Base-by-base conservation (phyloP, 2,329 filamentous ascomycete species). In the Phoma sp. region DNA sequence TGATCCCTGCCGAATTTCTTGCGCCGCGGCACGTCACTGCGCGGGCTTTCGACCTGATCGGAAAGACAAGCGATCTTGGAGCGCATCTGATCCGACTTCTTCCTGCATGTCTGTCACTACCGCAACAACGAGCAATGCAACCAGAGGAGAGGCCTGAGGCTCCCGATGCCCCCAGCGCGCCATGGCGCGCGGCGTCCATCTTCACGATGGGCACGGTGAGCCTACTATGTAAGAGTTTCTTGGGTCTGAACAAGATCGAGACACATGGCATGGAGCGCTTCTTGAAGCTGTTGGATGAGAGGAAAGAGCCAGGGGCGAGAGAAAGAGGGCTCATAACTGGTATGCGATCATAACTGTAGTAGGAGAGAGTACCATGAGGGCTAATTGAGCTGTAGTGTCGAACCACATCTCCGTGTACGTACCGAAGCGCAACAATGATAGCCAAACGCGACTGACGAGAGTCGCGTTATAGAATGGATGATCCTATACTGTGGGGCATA, bases 401-500 rank as follows among this genome's bases (percentile, higher is more conserved):
- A 96, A 96, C 75, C 92, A 96, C 79, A 84, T 92, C 62, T 92
- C 89, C 74, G 88, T 96, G 90, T 95, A 88, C 77, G 89, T 88
- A 74, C 62, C 71, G 21, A 45, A 40, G 33, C 37, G 47, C 37
- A 17, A 34, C 33, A 14, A 40, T 21, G 4, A 32, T 33, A 14
- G 25, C 12, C 47, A 59, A 48, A 65, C 52, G 56, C 45, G 45
- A 64, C 62, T 57, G 48, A 58, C 30, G 26, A 48, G 10, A 20
- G 40, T 32, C 39, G 40, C 47, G 33, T 38, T 61, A 61, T 73
- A 97, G 93, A 54, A 79, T 98, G 65, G 95, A 99, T 76, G 95
- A 99, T 77, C 95, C 95, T 21, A 78, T 98, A 53, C 87, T 97
- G 64, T 99, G 93, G 93, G 95, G 93, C 15, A 85, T 92, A 29